Evolutionary conservation across 139 green algal species (phyloP), one percentile per base, ranked within the genome.

Genomic region (Coelastrella sp.): DNA sequence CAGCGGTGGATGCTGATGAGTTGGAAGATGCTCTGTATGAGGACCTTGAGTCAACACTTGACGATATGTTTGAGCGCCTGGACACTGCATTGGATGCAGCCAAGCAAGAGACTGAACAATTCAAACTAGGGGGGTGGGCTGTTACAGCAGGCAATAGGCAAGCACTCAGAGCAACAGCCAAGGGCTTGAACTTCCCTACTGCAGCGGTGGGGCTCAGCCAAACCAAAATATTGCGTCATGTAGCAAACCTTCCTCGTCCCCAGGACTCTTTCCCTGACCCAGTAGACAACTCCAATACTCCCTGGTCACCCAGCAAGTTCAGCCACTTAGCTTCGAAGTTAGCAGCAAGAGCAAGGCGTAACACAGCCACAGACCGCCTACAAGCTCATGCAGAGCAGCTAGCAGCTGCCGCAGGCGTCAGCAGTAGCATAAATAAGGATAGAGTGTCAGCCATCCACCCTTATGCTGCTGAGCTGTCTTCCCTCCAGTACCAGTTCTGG

Each of bases 201-300:
- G 59, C 62, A 71, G 45, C 83, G 38, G 38, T 11, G 30, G 30
- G 40, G 11, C 41, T 23, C 75, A 11, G 68, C 11, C 34, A 67
- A 63, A 81, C 13, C 64, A 85, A 67, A 57, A 30, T 81, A 15
- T 23, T 71, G 53, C 81, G 82, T 25, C 48, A 84, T 77, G 50
- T 50, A n/a, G 79, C 71, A 3, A 62, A 60, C 32, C 60, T 89
- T 25, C 79, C 90, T 19, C 94, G 87, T 3, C 88, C 89, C 23
- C 94, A 96, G 87, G 88, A 93, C 30, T 17, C 5, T 0, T 96
- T 96, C 69, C 34, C 75, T 0, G 84, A 87, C 7, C 69, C 79
- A 2, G 76, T 93, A 4, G 93, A 96, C 87, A 96, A 96, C 89
- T 83, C 60, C 66, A 89, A 94, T 37, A 71, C 27, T 23, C 90